Evolutionary conservation across 345 rosid genomes (phyloP), one percentile per base, ranked within the genome.

Genomic region (Mangifera indica): DNA sequence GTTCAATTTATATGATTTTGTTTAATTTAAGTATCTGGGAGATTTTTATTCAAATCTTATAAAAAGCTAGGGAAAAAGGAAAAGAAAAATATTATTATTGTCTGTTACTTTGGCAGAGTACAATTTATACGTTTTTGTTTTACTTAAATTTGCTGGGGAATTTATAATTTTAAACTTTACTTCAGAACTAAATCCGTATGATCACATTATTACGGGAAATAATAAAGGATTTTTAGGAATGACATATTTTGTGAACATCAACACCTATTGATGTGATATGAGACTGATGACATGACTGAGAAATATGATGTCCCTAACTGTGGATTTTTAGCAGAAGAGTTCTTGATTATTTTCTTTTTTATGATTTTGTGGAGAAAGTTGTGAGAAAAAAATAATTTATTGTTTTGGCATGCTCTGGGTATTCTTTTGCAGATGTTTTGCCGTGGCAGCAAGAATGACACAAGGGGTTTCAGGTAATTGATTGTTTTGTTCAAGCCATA

Each of bases 381-480:
- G 21, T 4, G 22, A 54, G 25, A 65, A 65, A 46, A 25, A 21
- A 52, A 66, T 18, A 10, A 45, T 64, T 80, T 67, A 66, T 67
- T 70, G 40, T 54, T 62, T 60, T 52, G 56, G 68, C 52, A 26
- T 72, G 44, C 49, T 74, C 46, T 63, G 49, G 58, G 52, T 70
- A 74, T 73, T 74, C 53, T 76, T 63, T 82, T 85, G 69, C 88
- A 95, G 98, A 88, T 84, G 89, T 91, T 89, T 82, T 95, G 99
- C 74, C 97, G 98, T 69, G 98, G 98, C 72, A 95, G 97, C 91
- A 87, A 76, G 87, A 95, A 91, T 17, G 98, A 87, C 25, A 93
- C 98, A 44, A 84, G 98, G 51, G 99, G 99, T 60, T 95, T 95
- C 82, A 92, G 98, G 99, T 95, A 86, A 73, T 55, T 9, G 18